Evolutionary conservation across 768 basidiomycete genomes (phyloP), one percentile per base, ranked within the genome.

Genomic region (Tubosaeta brunneosetosa): DNA sequence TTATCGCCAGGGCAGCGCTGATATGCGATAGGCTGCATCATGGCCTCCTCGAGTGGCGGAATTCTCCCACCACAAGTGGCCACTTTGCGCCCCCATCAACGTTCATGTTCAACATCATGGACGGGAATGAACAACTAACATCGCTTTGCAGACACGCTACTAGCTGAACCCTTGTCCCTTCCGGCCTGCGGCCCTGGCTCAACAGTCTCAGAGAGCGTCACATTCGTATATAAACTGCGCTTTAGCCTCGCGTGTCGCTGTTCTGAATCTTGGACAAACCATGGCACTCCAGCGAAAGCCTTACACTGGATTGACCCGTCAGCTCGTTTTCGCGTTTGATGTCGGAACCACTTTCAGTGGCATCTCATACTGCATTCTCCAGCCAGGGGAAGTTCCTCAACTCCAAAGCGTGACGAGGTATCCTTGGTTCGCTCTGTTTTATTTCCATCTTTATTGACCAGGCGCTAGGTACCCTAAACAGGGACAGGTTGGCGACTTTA

Each of bases 261-360:
- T 13, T 50, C 53, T 31, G 46, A 47, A 40, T 29, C 31, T 11
- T 6, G 33, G 17, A 45, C 17, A 10, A 42, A n/a, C 22, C n/a
- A 71, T 71, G 71, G 13, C 48, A 11, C 49, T 62, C 12, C 47
- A 61, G 14, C 63, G 71, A 46, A 47, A 68, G 13, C 61, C 64
- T 7, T 78, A 72, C 53, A 32, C 54, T 25, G 77, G 77, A 2
- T 52, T 49, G 5, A 42, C 55, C 4, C 61, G 55, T 45, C 66
- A 69, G 48, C 62, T 74, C 6, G 66, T 74, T 16, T 55, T 74
- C 12, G 68, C 69, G 2, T 66, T 74, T 22, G 73, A 74, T 38
- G 50, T 74, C 12, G 71, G 74, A 3, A 74, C 74, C 11, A 74
- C 71, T 7, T 71, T 52, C 44, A 68, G 67, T 43, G 73, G 67